Evolutionary conservation across 2,329 filamentous ascomycete genomes (phyloP), one percentile per base, ranked within the genome.

Genomic region (Verticillium nonalfalfae): DNA sequence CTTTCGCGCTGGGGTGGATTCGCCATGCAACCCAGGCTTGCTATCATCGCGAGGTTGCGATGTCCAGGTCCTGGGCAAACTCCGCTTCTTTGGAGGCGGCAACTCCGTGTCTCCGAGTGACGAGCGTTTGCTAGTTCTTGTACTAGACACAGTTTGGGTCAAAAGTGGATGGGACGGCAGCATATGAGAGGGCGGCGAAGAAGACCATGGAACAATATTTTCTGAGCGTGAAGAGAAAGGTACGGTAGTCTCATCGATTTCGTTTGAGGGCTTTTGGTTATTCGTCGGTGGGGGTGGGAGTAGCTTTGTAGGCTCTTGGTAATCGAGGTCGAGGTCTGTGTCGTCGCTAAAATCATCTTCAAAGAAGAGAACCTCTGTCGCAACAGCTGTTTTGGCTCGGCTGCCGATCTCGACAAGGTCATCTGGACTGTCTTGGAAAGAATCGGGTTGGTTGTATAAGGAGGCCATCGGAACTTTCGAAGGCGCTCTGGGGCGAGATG

Each of bases 271-370:
- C n/a, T 31, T 14, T 15, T 73, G 6, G 68, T 66, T 67, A 74
- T 59, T 66, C 69, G 61, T 34, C 52, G 69, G 38, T 66, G 61
- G 61, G 26, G 59, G 60, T 14, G 59, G 50, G 7, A 79, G 79
- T 3, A 85, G 79, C 1, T 82, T 78, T 1, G 78, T 74, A 0
- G 87, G 85, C 62, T 85, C 81, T 62, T 90, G 82, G 59, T 87
- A 83, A 64, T 93, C 84, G 21, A 90, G 74, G 64, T 91, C 90
- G 31, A 96, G 79, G 60, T 92, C 85, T 21, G 88, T 83, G 67
- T 97, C 93, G 70, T 94, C 90, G 68, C 92, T 91, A 66, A 96
- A 95, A 70, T 97, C 93, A 67, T 94, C 88, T 64, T 93, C 90
- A 63, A 87, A 85, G 65, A 93, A 90, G 63, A 83, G 85, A 10